A percentile compares a stretch with the other conserved stretches of the same genome.
These are phyloP conservation scores for Boeremia lycopersici DNA, from an alignment of 2,329 filamentous ascomycete genomes.

Conservation along the genomic window DNA sequence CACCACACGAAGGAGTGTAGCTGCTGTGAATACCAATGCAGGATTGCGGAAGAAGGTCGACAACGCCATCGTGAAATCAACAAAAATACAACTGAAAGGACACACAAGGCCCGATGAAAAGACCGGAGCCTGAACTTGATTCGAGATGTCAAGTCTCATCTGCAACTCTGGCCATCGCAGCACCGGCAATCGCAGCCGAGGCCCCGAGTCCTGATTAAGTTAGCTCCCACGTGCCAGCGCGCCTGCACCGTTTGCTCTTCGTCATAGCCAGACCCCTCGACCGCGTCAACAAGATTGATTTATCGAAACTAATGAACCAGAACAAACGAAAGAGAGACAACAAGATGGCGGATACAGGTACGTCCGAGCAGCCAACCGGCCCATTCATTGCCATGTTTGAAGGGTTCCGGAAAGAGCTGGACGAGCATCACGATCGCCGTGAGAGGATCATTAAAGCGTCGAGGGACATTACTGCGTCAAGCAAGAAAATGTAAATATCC, in stretches of 20 bases:
- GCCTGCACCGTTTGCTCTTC: conserved; percentile 32
- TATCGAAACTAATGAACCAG: conserved; percentile 25
- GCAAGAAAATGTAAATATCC: conserved; percentile 85
- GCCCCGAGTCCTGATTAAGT: conserved; percentile 23
- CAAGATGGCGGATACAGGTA: conserved; percentile 40
- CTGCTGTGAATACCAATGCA: conserved; percentile 49
- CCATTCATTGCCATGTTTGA: conserved; percentile 76
- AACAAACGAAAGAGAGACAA: conserved; percentile 46
- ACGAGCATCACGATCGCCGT: conserved; percentile 91
- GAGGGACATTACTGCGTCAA: conserved; percentile 88
- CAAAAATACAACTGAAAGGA: background rate
- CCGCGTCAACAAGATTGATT: conserved; percentile 7
- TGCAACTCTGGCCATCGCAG: background rate
- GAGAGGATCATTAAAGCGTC: conserved; percentile 91
- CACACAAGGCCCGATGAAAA: background rate
- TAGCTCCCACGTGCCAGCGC: conserved; percentile 31
- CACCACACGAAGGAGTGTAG: conserved; percentile 68
- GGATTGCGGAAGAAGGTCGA: conserved; percentile 43
- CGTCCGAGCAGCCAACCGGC: conserved; percentile 44
- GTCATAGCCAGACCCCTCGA: conserved; percentile 10
- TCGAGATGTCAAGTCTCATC: conserved; percentile 4
- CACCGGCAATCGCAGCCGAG: conserved; percentile 20
- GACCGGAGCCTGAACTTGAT: background rate
- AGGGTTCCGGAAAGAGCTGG: conserved; percentile 82
- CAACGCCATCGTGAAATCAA: conserved; percentile 27